These are phyloP conservation scores for Lasiosphaeris hirsuta DNA, from an alignment of 495 filamentous ascomycete genomes.

Conservation along the genomic window DNA sequence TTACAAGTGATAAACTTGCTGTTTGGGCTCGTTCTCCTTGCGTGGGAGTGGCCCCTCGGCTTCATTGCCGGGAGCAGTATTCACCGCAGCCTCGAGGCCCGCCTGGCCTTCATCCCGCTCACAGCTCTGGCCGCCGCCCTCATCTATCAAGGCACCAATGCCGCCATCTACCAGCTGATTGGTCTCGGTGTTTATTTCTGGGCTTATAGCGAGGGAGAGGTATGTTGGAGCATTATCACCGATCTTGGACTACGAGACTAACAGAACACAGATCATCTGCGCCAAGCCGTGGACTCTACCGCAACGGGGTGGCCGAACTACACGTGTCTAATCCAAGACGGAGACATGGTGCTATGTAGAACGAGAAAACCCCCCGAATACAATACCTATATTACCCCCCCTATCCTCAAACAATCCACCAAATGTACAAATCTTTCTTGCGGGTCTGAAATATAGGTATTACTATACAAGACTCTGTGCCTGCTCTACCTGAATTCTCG, in stretches of 20 bases:
- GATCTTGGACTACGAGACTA: background rate
- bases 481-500: background rate
- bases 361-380: background rate
- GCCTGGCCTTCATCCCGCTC: constrained; percentile 81
- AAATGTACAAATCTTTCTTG: constrained; percentile 1
- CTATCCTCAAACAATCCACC: background rate
- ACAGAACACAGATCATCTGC: constrained; percentile 43
- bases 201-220: constrained; percentile 97
- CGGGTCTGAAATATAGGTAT: background rate
- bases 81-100: constrained; percentile 83
- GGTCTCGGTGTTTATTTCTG: constrained; percentile 90
- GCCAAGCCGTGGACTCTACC: constrained; percentile 52
- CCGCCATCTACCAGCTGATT: constrained; percentile 87
- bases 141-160: constrained; percentile 88
- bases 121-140: constrained; percentile 69
- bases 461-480: background rate
- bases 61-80: constrained; percentile 62
- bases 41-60: constrained; percentile 87
- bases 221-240: constrained; percentile 41
- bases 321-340: constrained; percentile 32
- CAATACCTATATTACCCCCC: background rate
- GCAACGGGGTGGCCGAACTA: constrained; percentile 34
- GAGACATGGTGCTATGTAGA: constrained; percentile 2
- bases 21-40: constrained; percentile 72
- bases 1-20: constrained; percentile 96